Base-by-base conservation (phyloP, 352 stramenopile genomes). In the Phytophthora capsici region DNA sequence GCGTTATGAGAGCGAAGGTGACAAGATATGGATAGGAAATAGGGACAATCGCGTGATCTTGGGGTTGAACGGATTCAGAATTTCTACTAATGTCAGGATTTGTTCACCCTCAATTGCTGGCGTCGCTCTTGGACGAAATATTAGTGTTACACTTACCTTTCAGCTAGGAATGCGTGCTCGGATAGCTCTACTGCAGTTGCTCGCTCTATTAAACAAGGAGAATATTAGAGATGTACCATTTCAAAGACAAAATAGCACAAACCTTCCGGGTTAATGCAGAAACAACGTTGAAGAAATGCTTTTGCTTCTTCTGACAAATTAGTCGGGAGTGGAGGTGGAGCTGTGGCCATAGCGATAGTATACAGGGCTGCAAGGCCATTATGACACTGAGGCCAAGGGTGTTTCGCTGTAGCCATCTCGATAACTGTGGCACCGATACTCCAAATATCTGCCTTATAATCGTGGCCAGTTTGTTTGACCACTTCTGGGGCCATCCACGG, bases 401-500 rank as follows among this genome's bases (percentile, higher is more conserved):
- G 82, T 17, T 78, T 79, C 17, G 73, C 82, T n/a, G 85, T 91
- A 20, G 85, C 85, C 85, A 93, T 93, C 51, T 93, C 85, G 55
- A 93, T 84, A 12, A 91, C 82, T 0, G 85, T 93, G 14, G 82
- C 85, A 4, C 85, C 85, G 44, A 93, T 89, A 66, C 82, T 91
- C 85, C 85, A 93, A 59, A 93, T 88, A 50, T 93, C 85, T 7
- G 82, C 85, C 47, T 91, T 91, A 60, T 84, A 89, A 16, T 77
- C 81, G 52, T 91, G 82, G 12, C 85, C 79, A 45, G 68, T 88
- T 78, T 94, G 86, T 38, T 87, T 88, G 6, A 90, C 83, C 8
- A 91, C 78, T 36, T 93, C 85, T 1, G 85, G 85, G 0, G 82
- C 82, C 85, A 98, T 97, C 76, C 79, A 95, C 9, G 84, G 89